A percentile compares a stretch with the other conserved stretches of the same genome.
These are phyloP conservation scores for Verticillium dahliae DNA, from an alignment of 2,329 filamentous ascomycete species.

Conservation along the genomic window DNA sequence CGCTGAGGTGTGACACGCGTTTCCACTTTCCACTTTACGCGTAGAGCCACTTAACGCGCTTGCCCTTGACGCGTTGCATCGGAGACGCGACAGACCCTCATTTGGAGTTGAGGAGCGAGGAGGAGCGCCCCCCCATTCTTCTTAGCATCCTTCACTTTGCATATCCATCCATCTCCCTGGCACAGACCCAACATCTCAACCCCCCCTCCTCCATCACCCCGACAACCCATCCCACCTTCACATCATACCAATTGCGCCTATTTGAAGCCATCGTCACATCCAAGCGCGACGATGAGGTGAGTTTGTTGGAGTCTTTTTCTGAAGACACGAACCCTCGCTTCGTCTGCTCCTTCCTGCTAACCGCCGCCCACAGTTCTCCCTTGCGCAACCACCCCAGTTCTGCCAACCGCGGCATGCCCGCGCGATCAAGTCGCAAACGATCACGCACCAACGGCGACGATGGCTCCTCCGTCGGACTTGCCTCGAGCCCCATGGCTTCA, in stretches of 20 bases:
- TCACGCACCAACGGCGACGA: slow-evolving; percentile 46
- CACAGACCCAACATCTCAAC: neutral
- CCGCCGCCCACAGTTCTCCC: slow-evolving; percentile 59
- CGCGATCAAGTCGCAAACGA: slow-evolving; percentile 47
- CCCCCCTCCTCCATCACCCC: slow-evolving; percentile 4
- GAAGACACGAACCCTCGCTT: too few relatives aligned
- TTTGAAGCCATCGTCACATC: neutral
- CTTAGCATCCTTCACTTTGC: slow-evolving; percentile 2
- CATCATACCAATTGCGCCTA: neutral
- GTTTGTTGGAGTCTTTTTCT: neutral
- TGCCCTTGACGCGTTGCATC: slow-evolving; percentile 7
- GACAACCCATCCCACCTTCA: neutral
- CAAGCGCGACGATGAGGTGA: slow-evolving; percentile 23
- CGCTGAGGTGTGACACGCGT: slow-evolving; percentile 2
- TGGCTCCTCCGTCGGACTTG: slow-evolving; percentile 42
- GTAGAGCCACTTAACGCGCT: slow-evolving; percentile 40
- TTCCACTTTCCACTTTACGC: slow-evolving; percentile 17
- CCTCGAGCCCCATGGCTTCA: slow-evolving; percentile 59
- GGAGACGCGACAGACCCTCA: slow-evolving; percentile 8
- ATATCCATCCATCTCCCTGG: neutral
- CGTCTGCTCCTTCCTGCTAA: slow-evolving; percentile 4
- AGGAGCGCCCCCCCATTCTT: slow-evolving; percentile 1
- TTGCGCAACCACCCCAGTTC: slow-evolving; percentile 74
- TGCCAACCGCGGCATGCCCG: slow-evolving; percentile 66
- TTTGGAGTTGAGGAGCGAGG: neutral